Conservation (phyloP, 139 green algal genomes). For the Ettlia oleoabundans region DNA sequence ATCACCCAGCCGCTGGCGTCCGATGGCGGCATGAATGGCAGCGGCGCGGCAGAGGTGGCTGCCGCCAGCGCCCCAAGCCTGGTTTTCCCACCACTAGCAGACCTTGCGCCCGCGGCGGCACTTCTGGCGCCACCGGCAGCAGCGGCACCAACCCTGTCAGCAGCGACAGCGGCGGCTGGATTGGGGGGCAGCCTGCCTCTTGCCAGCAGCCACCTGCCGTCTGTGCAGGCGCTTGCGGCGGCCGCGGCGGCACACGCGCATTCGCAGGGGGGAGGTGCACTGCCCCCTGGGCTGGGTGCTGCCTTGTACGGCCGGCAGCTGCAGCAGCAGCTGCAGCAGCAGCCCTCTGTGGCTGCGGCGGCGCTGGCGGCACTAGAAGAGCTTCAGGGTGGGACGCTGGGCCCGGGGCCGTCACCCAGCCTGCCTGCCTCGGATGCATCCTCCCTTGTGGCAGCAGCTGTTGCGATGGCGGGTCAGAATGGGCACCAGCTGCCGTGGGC, state of each 20-base stretch:
- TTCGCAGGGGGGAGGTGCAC: not conserved
- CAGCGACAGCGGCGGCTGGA: too few species aligned
- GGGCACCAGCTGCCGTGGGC: conserved; percentile 1
- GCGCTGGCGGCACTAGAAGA: too few species aligned
- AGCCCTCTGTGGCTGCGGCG: not conserved
- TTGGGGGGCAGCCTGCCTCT: not conserved
- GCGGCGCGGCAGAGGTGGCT: too few species aligned
- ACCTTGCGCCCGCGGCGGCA: too few species aligned
- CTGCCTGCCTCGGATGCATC: not conserved
- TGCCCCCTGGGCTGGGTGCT: not conserved
- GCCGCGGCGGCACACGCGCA: not conserved
- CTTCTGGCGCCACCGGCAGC: too few species aligned
- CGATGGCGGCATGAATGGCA: too few species aligned
- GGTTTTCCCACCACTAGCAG: too few species aligned
- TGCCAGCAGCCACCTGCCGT: not conserved
- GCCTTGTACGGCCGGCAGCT: not conserved
- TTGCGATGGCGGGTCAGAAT: not conserved
- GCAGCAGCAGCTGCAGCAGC: conserved; percentile 13
- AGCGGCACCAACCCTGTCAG: not conserved
- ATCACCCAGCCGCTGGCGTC: too few species aligned
- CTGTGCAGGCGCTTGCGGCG: not conserved
- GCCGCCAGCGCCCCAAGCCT: too few species aligned
- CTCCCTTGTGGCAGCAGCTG: not conserved
- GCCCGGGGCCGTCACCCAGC: too few species aligned
- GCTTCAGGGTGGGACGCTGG: too few species aligned